phyloP scores from a whole-genome alignment of 2,329 filamentous ascomycete genomes.

The Nannizziopsis arthrosporioides region DNA sequence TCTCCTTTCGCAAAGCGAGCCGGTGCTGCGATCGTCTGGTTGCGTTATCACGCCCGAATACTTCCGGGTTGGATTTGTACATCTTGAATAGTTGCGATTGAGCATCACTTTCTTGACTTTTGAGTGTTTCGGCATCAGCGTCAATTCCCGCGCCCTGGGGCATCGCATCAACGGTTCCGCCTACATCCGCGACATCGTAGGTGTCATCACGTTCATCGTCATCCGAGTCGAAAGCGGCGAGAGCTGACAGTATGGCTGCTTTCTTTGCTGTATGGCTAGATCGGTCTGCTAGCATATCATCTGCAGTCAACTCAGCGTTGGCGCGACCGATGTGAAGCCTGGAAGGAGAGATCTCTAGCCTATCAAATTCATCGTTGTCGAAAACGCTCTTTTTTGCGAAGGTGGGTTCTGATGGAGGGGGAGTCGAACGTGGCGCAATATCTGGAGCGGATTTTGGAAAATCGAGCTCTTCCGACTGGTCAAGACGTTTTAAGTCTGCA shows the following conservation, averaged over 20 bases:
- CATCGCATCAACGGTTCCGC: slow-evolving; percentile 65
- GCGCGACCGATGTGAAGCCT: slow-evolving; percentile 61
- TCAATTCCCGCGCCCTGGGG: slow-evolving; percentile 36
- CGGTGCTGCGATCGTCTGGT: slow-evolving; percentile 56
- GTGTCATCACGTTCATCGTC: slow-evolving; percentile 97
- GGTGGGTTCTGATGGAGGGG: slow-evolving; percentile 24
- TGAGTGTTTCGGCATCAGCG: slow-evolving; percentile 44
- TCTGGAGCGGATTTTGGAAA: slow-evolving; percentile 25
- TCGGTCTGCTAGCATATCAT: slow-evolving; percentile 56
- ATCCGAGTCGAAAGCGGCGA: slow-evolving; percentile 81
- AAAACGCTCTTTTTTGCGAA: slow-evolving; percentile 57
- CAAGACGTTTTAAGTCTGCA: slow-evolving; percentile 48
- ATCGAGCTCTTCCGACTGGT: slow-evolving; percentile 39
- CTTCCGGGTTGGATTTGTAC: slow-evolving; percentile 51
- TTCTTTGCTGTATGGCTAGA: slow-evolving; percentile 55
- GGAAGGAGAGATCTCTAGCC: slow-evolving; percentile 53
- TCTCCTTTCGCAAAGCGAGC: slow-evolving; percentile 56
- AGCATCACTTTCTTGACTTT: slow-evolving; percentile 25
- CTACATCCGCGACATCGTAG: slow-evolving; percentile 85
- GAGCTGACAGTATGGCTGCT: slow-evolving; percentile 74
- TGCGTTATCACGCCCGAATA: slow-evolving; percentile 60
- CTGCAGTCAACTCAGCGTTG: slow-evolving; percentile 52
- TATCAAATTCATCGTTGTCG: slow-evolving; percentile 69
- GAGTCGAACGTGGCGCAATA: slow-evolving; percentile 41
- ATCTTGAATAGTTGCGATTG: slow-evolving; percentile 64